These are phyloP conservation scores for Biscogniauxia mediterranea DNA, from an alignment of 2,329 filamentous ascomycete genomes.

Conservation along the genomic window DNA sequence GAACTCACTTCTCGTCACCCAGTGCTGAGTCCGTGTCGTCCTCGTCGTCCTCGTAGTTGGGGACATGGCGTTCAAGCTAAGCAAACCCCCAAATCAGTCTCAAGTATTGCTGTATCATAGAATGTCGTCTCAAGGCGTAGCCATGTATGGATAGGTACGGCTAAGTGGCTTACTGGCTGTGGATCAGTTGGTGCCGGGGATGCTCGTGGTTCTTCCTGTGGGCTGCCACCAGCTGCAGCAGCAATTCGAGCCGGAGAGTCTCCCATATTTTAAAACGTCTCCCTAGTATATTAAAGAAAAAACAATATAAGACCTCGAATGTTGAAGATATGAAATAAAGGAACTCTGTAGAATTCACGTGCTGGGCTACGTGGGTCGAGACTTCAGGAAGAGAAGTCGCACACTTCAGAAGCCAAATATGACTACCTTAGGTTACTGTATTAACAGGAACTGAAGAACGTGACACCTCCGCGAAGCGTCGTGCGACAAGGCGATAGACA, in stretches of 20 bases:
- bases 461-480: neutral
- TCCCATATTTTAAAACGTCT: neutral
- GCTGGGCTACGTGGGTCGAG: no score
- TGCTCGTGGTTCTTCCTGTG: neutral
- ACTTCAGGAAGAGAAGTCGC: no score
- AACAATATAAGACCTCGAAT: neutral
- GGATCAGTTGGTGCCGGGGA: neutral
- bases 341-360: no score
- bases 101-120: neutral
- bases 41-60: slow-evolving; percentile 5
- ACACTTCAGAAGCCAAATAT: no score
- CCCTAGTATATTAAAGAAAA: neutral
- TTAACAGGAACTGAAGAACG: neutral
- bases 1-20: slow-evolving; percentile 12
- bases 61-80: neutral
- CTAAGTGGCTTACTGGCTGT: neutral
- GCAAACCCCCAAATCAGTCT: neutral
- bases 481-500: neutral
- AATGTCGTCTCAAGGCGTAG: neutral
- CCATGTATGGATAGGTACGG: neutral
- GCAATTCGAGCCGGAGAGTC: neutral
- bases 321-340: neutral
- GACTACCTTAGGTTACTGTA: no score
- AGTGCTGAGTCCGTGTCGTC: slow-evolving; percentile 14
- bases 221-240: neutral